phyloP scores from a whole-genome alignment of 352 stramenopile species.

The Discostella stelligera region DNA sequence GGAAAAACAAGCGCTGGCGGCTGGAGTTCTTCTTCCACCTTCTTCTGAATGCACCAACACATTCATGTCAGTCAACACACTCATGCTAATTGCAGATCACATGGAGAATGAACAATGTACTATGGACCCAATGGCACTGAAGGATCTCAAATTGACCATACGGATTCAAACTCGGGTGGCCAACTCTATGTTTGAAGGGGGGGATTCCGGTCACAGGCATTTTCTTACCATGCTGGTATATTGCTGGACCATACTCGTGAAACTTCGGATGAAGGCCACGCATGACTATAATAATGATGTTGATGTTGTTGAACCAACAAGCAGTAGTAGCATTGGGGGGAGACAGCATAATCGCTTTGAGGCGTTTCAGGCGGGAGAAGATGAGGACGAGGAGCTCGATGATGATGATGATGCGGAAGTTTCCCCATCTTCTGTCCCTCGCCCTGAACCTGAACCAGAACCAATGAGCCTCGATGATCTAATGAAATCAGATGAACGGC shows the following conservation, averaged over 20 bases:
- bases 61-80: conserved; percentile 11
- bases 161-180: conserved; percentile 35
- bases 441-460: conserved; percentile 23
- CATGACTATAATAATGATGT: background rate
- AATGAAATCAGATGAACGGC: conserved; percentile 43
- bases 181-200: conserved; percentile 39
- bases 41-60: conserved; percentile 8
- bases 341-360: conserved; percentile 33
- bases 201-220: conserved; percentile 50
- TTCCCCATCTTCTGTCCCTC: conserved; percentile 31
- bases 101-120: conserved; percentile 20
- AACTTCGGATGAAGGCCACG: conserved; percentile 4
- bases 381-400: conserved; percentile 33
- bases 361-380: background rate
- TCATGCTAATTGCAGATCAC: conserved; percentile 44
- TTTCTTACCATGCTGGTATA: conserved; percentile 50
- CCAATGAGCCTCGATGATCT: conserved; percentile 46
- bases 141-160: conserved; percentile 51
- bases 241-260: conserved; percentile 37
- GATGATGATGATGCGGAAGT: conserved; percentile 36
- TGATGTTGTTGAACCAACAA: background rate
- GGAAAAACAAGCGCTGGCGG: background rate
- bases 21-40: conserved; percentile 8
- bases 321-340: background rate
- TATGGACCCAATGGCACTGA: conserved; percentile 33